A percentile compares a stretch with the other conserved stretches of the same genome.
Evolutionary conservation across 768 basidiomycete genomes (phyloP).

Genomic region (Ephemerocybe angulata): DNA sequence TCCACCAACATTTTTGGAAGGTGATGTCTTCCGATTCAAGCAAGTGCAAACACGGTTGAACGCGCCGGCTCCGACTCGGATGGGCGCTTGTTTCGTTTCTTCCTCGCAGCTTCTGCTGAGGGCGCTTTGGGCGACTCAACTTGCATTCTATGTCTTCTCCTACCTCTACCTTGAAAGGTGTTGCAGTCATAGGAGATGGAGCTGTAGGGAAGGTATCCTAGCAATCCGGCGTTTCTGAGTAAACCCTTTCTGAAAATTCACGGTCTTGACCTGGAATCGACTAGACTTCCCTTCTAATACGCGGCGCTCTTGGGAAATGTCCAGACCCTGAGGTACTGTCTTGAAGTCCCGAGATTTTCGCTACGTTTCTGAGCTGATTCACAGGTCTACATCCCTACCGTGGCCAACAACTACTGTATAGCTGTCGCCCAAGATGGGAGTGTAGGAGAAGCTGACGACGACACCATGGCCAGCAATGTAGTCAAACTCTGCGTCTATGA

Average conservation of each 20-base stretch:
- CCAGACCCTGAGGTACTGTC: not conserved
- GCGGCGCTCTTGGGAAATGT: not conserved
- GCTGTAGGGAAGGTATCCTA: not conserved
- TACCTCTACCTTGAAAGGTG: no score
- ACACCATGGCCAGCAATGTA: no score
- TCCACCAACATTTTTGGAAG: not conserved
- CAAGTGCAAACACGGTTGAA: not conserved
- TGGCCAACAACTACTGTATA: not conserved
- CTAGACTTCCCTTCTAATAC: not conserved
- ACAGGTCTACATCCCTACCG: not conserved
- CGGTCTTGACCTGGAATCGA: not conserved
- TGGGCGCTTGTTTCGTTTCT: no score
- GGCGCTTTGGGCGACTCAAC: no score
- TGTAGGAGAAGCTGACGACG: not conserved
- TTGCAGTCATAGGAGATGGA: not conserved
- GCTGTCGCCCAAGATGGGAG: not conserved
- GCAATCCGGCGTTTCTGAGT: not conserved
- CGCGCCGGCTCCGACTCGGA: no score
- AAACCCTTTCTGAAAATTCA: not conserved
- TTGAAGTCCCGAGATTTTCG: not conserved
- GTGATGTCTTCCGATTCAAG: not conserved
- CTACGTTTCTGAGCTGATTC: not conserved
- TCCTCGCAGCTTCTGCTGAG: no score
- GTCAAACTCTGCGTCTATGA: conserved; percentile 32
- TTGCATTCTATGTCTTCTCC: no score